Percentiles rank a stretch among this genome's conserved stretches.
phyloP scores from a whole-genome alignment of 805 yeast species.

The Tetrapisispora pingtungensis region DNA sequence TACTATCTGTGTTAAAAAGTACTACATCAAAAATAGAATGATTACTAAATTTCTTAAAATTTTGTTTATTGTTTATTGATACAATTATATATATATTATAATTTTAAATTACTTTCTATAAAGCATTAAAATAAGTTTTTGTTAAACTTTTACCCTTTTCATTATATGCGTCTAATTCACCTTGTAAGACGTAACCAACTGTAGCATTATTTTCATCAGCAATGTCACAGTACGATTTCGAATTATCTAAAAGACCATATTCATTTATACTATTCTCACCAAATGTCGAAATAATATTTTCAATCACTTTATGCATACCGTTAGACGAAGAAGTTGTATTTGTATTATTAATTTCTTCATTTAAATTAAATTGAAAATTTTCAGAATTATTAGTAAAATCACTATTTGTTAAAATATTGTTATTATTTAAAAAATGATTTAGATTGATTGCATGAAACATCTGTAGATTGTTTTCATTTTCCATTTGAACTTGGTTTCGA shows the following conservation, averaged over 20 bases:
- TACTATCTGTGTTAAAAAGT: too few relatives aligned
- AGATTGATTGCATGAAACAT: background rate
- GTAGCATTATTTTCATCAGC: background rate
- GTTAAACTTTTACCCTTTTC: slow-evolving; percentile 13
- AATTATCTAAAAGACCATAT: background rate
- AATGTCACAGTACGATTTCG: background rate
- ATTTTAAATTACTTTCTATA: background rate
- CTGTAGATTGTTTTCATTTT: background rate
- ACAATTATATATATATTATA: background rate
- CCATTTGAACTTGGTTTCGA: background rate
- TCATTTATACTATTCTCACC: slow-evolving; percentile 2
- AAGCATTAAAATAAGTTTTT: slow-evolving; percentile 10
- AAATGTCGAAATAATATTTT: background rate
- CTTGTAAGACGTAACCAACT: slow-evolving; percentile 10
- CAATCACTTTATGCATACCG: background rate
- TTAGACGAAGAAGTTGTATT: background rate
- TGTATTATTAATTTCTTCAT: background rate
- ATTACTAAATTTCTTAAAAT: too few relatives aligned
- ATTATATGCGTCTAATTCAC: slow-evolving; percentile 19
- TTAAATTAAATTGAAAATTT: background rate
- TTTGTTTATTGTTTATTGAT: too few relatives aligned
- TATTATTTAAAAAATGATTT: background rate
- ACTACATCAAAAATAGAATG: too few relatives aligned
- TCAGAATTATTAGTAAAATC: background rate
- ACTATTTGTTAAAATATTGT: background rate